Evolutionary conservation across 768 basidiomycete genomes (phyloP).

Genomic region (Rhodotorula diobovata): DNA sequence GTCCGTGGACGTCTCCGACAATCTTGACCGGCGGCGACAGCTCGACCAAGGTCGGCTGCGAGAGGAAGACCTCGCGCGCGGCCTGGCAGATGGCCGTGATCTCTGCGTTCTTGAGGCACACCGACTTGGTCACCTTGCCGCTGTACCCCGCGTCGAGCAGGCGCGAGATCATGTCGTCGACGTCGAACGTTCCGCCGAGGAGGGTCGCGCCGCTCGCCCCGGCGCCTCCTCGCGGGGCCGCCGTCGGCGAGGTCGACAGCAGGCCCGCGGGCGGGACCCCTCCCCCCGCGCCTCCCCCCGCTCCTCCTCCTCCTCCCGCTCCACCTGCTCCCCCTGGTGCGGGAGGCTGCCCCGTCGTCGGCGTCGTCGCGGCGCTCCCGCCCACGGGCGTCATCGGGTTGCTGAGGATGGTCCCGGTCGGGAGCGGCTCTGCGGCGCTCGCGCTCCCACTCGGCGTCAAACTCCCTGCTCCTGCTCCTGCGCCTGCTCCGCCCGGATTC

Average conservation of each 20-base stretch:
- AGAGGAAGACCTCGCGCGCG: slow-evolving; percentile 91
- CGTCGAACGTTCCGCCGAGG: slow-evolving; percentile 57
- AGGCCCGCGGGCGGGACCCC: not conserved
- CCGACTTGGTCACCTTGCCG: slow-evolving; percentile 93
- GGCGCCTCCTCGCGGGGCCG: slow-evolving; percentile 2
- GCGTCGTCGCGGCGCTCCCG: slow-evolving; percentile 35
- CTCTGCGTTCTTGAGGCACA: slow-evolving; percentile 85
- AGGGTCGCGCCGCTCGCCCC: no score
- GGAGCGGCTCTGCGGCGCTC: slow-evolving; percentile 59
- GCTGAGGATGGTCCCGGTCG: slow-evolving; percentile 78
- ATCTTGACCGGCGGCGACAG: slow-evolving; percentile 98
- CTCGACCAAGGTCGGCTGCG: slow-evolving; percentile 94
- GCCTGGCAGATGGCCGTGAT: slow-evolving; percentile 90
- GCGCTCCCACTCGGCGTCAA: not conserved
- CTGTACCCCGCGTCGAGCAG: slow-evolving; percentile 94
- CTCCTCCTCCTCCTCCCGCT: not conserved
- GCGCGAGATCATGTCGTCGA: slow-evolving; percentile 97
- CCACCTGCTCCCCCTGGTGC: slow-evolving; percentile 41
- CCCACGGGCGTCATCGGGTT: slow-evolving; percentile 52
- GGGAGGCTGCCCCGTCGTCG: not conserved
- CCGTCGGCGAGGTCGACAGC: slow-evolving; percentile 35
- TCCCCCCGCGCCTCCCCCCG: not conserved
- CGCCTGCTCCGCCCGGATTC: no score
- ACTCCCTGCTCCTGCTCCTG: slow-evolving; percentile 45
- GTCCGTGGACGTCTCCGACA: slow-evolving; percentile 97